Base-by-base conservation (phyloP, 2,329 filamentous ascomycete species). In the Fusarium secorum region DNA sequence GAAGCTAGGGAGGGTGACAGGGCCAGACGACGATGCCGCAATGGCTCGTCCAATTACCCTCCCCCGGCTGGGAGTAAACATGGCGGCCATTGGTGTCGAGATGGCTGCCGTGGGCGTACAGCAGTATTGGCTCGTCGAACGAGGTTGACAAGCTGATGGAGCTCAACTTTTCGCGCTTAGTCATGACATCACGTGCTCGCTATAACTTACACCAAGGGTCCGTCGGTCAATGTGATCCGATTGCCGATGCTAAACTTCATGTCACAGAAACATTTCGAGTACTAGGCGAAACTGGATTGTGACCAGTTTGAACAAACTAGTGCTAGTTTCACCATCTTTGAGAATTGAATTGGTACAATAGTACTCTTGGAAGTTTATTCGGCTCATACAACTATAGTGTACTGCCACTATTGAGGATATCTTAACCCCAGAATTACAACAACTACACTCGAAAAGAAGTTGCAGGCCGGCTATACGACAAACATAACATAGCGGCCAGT, bases 41-140 rank as follows among this genome's bases (percentile, higher is more conserved):
- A 76, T 71, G 69, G 88, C 85, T 82, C 86, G 86, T 76, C 87
- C 85, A 72, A 91, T 81, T 73, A 85, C 86, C 81, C 86, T 87
- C 76, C 87, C 86, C 79, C 89, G 85, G 76, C 88, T 86, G 72
- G 88, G 87, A 74, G 87, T 87, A 78, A 93, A 85, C 90, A 94
- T 93, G 73, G 78, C 72, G 71, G 78, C 78, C 78, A 81, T 82
- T 78, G 77, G 71, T 69, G 52, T 72, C 65, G 57, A 57, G 58
- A 61, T 63, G 63, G 60, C 61, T 76, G 73, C 69, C 68, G 56
- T 73, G 39, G 49, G 57, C 67, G 66, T 73, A 62, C 55, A 68
- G 53, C 51, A 51, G 61, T 67, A 57, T 38, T 60, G 64, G 39
- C 56, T 60, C 44, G 64, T 55, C 46, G 58, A 59, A 49, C 32